Evolutionary conservation across 139 green algal species (phyloP).

Genomic region (Diplosphaera chodatii): DNA sequence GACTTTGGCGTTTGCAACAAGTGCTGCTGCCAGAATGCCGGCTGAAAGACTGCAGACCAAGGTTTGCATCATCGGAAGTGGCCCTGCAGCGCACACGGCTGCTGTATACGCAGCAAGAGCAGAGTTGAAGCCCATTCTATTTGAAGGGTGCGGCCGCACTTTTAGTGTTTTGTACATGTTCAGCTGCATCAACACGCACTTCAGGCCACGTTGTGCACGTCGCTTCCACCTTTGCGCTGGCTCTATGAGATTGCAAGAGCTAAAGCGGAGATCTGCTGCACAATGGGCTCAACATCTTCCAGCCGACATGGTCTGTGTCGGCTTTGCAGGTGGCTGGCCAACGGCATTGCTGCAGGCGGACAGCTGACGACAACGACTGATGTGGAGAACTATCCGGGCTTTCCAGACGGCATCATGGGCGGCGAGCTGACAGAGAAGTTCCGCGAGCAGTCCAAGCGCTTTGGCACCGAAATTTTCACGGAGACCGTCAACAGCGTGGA

Average conservation of each 20-base stretch:
- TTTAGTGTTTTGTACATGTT: too few relatives aligned
- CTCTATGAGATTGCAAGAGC: too few relatives aligned
- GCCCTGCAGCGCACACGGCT: slow-evolving; percentile 82
- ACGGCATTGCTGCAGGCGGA: slow-evolving; percentile 83
- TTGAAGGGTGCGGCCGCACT: slow-evolving; percentile 50
- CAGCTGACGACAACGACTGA: slow-evolving; percentile 96
- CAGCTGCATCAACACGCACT: too few relatives aligned
- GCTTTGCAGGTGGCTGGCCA: slow-evolving; percentile 59
- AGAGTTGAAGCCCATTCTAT: slow-evolving; percentile 76
- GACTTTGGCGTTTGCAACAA: too few relatives aligned
- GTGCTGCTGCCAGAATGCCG: not conserved
- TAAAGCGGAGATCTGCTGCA: too few relatives aligned
- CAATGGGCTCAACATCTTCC: too few relatives aligned
- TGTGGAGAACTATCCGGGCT: slow-evolving; percentile 94
- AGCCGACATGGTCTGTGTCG: too few relatives aligned
- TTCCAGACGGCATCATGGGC: slow-evolving; percentile 92
- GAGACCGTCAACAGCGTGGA: slow-evolving; percentile 81
- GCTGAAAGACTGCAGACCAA: slow-evolving; percentile 41
- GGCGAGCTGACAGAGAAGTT: slow-evolving; percentile 68
- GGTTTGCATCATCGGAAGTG: slow-evolving; percentile 76
- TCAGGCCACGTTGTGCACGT: too few relatives aligned
- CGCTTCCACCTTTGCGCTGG: too few relatives aligned
- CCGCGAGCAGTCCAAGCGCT: slow-evolving; percentile 54
- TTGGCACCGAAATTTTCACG: slow-evolving; percentile 62
- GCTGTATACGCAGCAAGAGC: slow-evolving; percentile 52